Base-by-base conservation (phyloP, 495 filamentous ascomycete genomes). In the Penicillium cataractarum region DNA sequence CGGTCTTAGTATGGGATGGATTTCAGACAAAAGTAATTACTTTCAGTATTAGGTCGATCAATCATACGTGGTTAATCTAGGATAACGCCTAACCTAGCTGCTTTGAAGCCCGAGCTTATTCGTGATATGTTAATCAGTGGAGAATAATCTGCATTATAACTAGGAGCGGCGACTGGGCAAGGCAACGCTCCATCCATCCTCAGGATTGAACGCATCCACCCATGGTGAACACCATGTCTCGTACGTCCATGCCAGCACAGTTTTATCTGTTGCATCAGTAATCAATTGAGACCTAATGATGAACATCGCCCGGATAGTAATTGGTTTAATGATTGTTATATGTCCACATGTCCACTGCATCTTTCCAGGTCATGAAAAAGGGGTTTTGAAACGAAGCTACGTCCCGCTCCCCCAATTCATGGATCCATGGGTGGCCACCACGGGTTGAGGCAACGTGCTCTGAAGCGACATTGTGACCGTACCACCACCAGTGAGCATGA, bases 281-380 rank as follows among this genome's bases (percentile, higher is more conserved):
- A 46, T 46, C 9, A 46, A 46, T 46, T 46, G 21, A 46, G 42
- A 46, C 24, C 42, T 15, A 46, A 24, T 22, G 15, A 46, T 46
- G 42, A 46, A 46, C 42, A 46, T 46, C 42, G 42, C 42, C 42
- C 42, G 19, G 42, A 46, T 46, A 22, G 21, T 24, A 24, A 46
- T 46, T 46, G 19, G 9, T 46, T 46, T 24, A 46, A 46, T 21
- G 21, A 46, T 46, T 46, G 42, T 46, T 46, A 21, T 46, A 46
- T 46, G 42, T 46, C 42, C 42, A 46, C 42, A 46, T 46, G 42
- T 46, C 42, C 42, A 46, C 42, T 8, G 42, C 42, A 46, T 46
- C 42, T 46, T 46, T 46, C 42, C 42, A 46, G 42, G 42, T 46
- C 42, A 46, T 46, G 42, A 46, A 46, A 21, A n/a, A 46, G 42